Percentiles rank a stretch among this genome's conserved stretches.
Evolutionary conservation across 176 grass and related monocot species (phyloP).

Genomic region (Zoysia japonica): DNA sequence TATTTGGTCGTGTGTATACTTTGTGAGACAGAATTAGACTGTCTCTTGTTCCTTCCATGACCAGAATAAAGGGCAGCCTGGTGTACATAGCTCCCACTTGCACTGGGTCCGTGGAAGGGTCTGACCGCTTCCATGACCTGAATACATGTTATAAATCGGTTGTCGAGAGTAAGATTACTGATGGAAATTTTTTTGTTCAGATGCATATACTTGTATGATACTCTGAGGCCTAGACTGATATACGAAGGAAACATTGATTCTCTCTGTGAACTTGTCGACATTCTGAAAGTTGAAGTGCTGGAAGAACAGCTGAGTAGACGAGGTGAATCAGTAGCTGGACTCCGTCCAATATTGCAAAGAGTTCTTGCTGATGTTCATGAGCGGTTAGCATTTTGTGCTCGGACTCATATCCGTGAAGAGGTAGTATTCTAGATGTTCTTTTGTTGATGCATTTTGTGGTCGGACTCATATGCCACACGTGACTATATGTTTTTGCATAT

Average conservation of each 20-base stretch:
- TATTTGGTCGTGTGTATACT: neutral
- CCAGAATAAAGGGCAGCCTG: too few relatives aligned
- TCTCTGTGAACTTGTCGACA: slow-evolving; percentile 91
- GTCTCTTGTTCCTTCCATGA: neutral
- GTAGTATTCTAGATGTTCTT: slow-evolving; percentile 40
- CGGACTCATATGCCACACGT: neutral
- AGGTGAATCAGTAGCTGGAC: slow-evolving; percentile 73
- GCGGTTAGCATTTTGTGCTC: slow-evolving; percentile 90
- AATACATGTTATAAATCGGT: slow-evolving; percentile 7
- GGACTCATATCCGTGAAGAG: slow-evolving; percentile 92
- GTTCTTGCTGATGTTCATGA: slow-evolving; percentile 96
- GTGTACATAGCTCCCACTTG: too few relatives aligned
- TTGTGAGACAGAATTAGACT: neutral
- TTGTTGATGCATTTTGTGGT: neutral
- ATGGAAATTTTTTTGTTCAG: slow-evolving; percentile 46
- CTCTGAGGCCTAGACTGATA: slow-evolving; percentile 89
- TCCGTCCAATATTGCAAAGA: slow-evolving; percentile 82
- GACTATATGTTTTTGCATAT: neutral
- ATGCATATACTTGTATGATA: slow-evolving; percentile 94
- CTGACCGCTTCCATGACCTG: neutral
- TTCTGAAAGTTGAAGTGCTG: slow-evolving; percentile 93
- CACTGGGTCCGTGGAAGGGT: too few relatives aligned
- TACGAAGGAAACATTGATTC: slow-evolving; percentile 91
- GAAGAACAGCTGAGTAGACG: slow-evolving; percentile 78
- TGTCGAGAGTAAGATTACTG: neutral